Conservation (phyloP, 192 early-diverging fungal species). For the Coemansia sp. region DNA sequence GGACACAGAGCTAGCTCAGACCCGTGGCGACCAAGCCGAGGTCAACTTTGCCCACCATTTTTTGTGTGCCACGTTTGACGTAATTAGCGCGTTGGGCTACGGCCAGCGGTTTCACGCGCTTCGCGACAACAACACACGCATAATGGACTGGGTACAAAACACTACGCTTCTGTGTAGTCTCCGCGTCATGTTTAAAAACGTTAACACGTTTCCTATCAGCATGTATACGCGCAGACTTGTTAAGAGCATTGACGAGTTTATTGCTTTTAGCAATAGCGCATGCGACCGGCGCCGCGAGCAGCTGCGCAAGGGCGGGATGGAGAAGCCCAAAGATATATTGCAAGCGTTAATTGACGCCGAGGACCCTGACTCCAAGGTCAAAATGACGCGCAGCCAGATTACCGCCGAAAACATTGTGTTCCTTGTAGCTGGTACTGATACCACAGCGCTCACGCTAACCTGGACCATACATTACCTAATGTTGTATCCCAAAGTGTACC, state of each 20-base stretch:
- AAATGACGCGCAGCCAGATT: slow-evolving; percentile 33
- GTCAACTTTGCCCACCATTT: slow-evolving; percentile 31
- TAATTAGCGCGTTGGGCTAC: slow-evolving; percentile 33
- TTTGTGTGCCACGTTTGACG: slow-evolving; percentile 27
- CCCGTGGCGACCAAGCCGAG: not conserved
- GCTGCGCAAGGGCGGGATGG: slow-evolving; percentile 4
- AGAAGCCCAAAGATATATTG: slow-evolving; percentile 46
- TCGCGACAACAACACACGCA: slow-evolving; percentile 15
- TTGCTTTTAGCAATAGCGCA: slow-evolving; percentile 15
- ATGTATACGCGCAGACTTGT: slow-evolving; percentile 7
- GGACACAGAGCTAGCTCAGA: slow-evolving; percentile 8
- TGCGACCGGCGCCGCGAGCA: slow-evolving; percentile 7
- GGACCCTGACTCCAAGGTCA: slow-evolving; percentile 35
- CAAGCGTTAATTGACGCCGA: slow-evolving; percentile 44
- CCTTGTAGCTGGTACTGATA: slow-evolving; percentile 47
- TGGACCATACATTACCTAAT: slow-evolving; percentile 45
- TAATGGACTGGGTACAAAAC: slow-evolving; percentile 24
- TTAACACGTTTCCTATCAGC: slow-evolving; percentile 14
- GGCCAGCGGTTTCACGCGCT: slow-evolving; percentile 41
- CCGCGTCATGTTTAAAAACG: not conserved
- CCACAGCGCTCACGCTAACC: slow-evolving; percentile 24
- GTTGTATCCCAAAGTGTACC: slow-evolving; percentile 22
- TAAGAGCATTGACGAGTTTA: slow-evolving; percentile 24
- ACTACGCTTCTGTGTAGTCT: slow-evolving; percentile 13
- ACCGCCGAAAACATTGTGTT: slow-evolving; percentile 28